Evolutionary conservation across 2,329 filamentous ascomycete genomes (phyloP).

Genomic region (Trichoderma sp.): DNA sequence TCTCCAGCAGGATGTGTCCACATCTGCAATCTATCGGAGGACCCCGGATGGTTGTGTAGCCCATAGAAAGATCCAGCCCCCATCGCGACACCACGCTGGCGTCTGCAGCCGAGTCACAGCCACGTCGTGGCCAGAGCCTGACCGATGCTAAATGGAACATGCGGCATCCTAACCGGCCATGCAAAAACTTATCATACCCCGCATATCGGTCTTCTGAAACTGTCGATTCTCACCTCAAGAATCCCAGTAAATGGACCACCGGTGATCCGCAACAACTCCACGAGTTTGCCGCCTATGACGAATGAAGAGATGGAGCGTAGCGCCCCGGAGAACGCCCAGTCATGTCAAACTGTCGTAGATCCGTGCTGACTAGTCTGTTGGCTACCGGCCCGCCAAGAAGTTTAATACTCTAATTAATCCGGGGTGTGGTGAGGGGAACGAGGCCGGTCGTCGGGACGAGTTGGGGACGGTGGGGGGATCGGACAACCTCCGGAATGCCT

Average conservation of each 20-base stretch:
- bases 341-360: background rate
- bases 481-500: constrained; percentile 1
- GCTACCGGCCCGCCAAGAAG: constrained; percentile 11
- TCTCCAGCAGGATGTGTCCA: background rate
- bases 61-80: background rate
- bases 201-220: background rate
- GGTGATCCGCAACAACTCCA: background rate
- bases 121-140: background rate
- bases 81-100: background rate
- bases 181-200: background rate
- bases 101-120: background rate
- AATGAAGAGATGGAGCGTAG: background rate
- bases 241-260: background rate
- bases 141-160: background rate
- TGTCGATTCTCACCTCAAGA: background rate
- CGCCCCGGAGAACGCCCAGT: background rate
- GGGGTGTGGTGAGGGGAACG: constrained; percentile 6
- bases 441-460: background rate
- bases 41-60: constrained; percentile 3
- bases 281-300: background rate
- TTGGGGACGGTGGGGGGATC: constrained; percentile 12
- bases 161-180: background rate
- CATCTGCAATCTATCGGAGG: background rate
- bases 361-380: background rate
- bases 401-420: constrained; percentile 4